Evolutionary conservation across 371 early-diverging fungal species (phyloP).

Genomic region (Zopfochytrium polystomum): DNA sequence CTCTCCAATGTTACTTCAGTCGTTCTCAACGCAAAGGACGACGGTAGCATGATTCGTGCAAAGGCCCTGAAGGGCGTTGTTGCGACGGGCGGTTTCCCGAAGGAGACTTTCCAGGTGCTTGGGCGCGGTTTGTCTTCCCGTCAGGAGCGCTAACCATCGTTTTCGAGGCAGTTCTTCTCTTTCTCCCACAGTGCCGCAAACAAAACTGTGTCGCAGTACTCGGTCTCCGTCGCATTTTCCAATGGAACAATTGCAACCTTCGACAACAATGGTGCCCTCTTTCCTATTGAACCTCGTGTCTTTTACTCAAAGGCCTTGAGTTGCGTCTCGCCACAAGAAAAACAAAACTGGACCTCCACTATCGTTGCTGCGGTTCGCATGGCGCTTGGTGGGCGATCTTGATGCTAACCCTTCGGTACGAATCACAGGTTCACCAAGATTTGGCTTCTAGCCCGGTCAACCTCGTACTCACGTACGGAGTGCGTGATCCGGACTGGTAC

Average conservation of each 20-base stretch:
- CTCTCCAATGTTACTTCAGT: neutral
- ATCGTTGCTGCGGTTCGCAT: constrained; percentile 9
- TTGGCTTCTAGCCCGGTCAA: neutral
- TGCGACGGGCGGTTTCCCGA: constrained; percentile 6
- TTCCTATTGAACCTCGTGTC: neutral
- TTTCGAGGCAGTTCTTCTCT: neutral
- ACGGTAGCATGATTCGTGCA: neutral
- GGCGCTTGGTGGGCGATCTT: neutral
- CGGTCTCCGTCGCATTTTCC: neutral
- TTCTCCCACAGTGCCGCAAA: neutral
- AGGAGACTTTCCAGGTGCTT: constrained; percentile 6
- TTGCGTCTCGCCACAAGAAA: neutral
- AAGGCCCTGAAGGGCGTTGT: neutral
- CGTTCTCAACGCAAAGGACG: neutral
- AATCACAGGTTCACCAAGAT: too few relatives aligned
- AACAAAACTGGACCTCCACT: constrained; percentile 3
- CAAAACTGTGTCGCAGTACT: neutral
- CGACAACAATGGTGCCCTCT: constrained; percentile 3
- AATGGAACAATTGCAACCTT: constrained; percentile 4
- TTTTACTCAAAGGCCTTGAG: neutral
- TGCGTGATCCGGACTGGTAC: neutral
- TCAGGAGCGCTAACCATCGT: neutral
- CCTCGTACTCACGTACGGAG: neutral
- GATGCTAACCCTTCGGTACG: neutral
- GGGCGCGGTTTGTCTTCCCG: neutral